Percentiles rank a stretch among this genome's conserved stretches.
phyloP scores from a whole-genome alignment of 139 green algal genomes.

The Tetraselmis striata region DNA sequence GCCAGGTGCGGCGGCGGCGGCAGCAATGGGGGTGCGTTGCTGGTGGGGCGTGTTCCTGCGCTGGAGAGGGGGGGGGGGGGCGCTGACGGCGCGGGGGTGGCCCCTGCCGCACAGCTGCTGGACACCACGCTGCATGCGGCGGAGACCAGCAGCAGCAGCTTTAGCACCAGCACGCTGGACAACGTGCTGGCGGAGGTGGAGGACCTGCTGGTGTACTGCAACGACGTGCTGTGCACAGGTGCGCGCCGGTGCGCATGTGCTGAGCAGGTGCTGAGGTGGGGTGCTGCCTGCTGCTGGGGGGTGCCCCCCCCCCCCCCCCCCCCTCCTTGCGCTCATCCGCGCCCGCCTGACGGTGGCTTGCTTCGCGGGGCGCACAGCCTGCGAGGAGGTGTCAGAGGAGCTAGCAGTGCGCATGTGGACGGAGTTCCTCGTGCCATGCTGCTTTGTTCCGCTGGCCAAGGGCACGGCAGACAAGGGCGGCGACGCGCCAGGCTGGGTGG shows the following conservation, averaged over 20 bases:
- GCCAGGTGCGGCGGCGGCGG: constrained; percentile 43
- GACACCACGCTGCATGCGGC: constrained; percentile 1
- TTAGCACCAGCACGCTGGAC: constrained; percentile 43
- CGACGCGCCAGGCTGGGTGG: neutral
- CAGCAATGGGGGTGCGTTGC: neutral
- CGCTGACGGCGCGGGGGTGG: neutral
- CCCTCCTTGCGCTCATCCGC: constrained; percentile 14
- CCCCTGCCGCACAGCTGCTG: neutral
- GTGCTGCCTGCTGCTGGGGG: neutral
- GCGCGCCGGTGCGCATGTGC: constrained; percentile 3
- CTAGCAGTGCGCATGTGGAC: neutral
- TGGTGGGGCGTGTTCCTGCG: neutral
- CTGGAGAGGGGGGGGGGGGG: neutral
- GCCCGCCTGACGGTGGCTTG: too few species aligned
- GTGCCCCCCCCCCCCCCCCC: constrained; percentile 13
- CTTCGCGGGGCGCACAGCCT: too few species aligned
- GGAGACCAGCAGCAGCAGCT: neutral
- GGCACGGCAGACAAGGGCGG: neutral
- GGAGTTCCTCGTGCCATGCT: neutral
- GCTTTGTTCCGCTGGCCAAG: neutral
- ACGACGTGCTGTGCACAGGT: constrained; percentile 79
- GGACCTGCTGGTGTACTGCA: constrained; percentile 89
- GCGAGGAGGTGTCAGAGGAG: neutral
- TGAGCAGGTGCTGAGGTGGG: neutral
- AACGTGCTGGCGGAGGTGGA: constrained; percentile 81